Evolutionary conservation across 768 basidiomycete genomes (phyloP), one percentile per base, ranked within the genome.

Genomic region (Boletus barrowsii): DNA sequence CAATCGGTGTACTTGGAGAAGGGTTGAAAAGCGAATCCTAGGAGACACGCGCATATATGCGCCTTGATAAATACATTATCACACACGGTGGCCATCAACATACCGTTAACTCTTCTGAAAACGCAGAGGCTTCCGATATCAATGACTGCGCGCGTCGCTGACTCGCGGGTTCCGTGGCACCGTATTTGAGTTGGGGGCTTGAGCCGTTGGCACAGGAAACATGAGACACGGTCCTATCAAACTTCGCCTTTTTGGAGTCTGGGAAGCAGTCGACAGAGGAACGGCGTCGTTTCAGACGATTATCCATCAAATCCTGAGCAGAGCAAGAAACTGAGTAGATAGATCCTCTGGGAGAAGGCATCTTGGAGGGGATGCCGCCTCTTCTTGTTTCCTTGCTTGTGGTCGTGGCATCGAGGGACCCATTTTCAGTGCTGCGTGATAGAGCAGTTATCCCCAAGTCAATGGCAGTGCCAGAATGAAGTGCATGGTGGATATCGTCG

Each of bases 81-180:
- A 36, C 33, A 26, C 17, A 45, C 0, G 7, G 9, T 20, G 42
- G 48, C 5, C 13, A 49, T 17, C 14, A 29, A 49, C 54, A 49
- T 49, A 50, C 62, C 61, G 10, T 54, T 35, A 22, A 57, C 37
- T n/a, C 24, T 29, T 35, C 51, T 17, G 54, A 64, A 26, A 20
- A 57, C 10, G 17, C 5, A 39, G 69, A 62, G 7, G 42, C 6
- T 3, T 71, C 64, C 5, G 76, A 74, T 17, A 66, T 65, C 44
- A 79, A 51, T 3, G 76, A 77, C 17, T 62, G 65, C 0, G 76
- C 76, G 24, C 75, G 70, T 37, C 78, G 70, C 11, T 76, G 18
- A 51, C 77, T 78, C 0, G 76, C 78, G 22, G 75, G 72, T 5
- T 63, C 57, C 26, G 56, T 68, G 4, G 74, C 70, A 18, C 63